These are phyloP conservation scores for Suillus plorans DNA, from an alignment of 768 basidiomycete genomes.

Conservation along the genomic window DNA sequence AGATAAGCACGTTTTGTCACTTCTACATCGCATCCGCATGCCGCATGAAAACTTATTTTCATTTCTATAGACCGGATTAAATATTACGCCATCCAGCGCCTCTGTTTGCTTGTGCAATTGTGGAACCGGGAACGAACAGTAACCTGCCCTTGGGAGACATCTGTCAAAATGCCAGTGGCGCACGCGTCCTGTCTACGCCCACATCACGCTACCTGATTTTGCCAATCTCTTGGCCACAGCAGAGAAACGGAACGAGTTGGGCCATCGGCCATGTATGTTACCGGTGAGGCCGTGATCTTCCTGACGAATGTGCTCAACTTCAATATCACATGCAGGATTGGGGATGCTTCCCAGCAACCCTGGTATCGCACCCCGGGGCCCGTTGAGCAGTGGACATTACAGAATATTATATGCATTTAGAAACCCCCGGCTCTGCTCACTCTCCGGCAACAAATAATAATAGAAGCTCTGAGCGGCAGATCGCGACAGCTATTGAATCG, in stretches of 20 bases:
- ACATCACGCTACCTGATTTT: background rate
- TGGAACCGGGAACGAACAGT: background rate
- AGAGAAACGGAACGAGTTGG: background rate
- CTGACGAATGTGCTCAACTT: background rate
- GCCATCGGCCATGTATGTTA: background rate
- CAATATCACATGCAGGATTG: background rate
- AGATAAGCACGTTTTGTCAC: background rate
- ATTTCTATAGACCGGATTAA: background rate
- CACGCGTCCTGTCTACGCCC: background rate
- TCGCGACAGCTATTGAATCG: background rate
- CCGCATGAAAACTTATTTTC: background rate
- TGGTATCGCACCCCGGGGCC: too few species aligned
- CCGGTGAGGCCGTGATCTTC: background rate
- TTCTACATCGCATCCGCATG: background rate
- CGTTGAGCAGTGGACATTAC: background rate
- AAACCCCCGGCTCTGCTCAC: too few species aligned
- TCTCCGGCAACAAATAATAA: too few species aligned
- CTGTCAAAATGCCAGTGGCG: constrained; percentile 1
- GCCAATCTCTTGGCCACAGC: background rate
- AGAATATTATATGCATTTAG: too few species aligned
- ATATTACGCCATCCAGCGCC: background rate
- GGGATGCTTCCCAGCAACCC: background rate
- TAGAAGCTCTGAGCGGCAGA: background rate
- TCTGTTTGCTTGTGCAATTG: background rate
- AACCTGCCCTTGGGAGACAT: background rate